Base-by-base conservation (phyloP, 139 green algal genomes). In the Bryopsis sp. region DNA sequence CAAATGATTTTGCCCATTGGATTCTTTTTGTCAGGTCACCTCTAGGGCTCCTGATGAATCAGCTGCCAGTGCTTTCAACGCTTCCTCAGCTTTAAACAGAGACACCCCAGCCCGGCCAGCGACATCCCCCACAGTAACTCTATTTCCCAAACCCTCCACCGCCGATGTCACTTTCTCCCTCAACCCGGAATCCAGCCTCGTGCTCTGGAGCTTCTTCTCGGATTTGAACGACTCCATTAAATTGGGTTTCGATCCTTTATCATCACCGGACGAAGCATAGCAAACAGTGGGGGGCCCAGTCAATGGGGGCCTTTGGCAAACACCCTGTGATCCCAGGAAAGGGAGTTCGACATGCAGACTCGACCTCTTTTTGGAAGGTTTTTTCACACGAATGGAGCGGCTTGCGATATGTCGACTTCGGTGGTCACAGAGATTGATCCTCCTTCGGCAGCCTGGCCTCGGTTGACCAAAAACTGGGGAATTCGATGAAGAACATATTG, bases 11-110 rank as follows among this genome's bases (percentile, higher is more conserved):
- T n/a, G n/a, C n/a, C n/a, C n/a, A n/a, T n/a, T n/a, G n/a, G n/a
- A n/a, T n/a, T n/a, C n/a, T n/a, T n/a, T n/a, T n/a, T n/a, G n/a
- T n/a, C 59, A 39, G 19, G 62, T 32, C 36, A 89, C 86, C 82
- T 97, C 74, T 1, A 97, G 74, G 2, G 81, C 74, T 0, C 79
- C 91, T 26, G 71, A 31, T 0, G 78, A 82, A 71, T 97, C 91
- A 43, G 83, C 86, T 1, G 89, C 89, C 43, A 97, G 79, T 0
- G 91, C 90, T 37, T 87, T 84, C 4, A 97, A 73, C n/a, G 85
- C 85, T 3, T 76, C 72, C 39, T 95, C 85, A 11, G 89, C 83
- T 34, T 91, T 75, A 0, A n/a, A 48, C 4, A 92, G 38, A 31
- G 73, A 84, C 0, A 91, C 72, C 4, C 89, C 89, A 31, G 85